Base-by-base conservation (phyloP, 352 stramenopile species). In the Pythium guiyangense region DNA sequence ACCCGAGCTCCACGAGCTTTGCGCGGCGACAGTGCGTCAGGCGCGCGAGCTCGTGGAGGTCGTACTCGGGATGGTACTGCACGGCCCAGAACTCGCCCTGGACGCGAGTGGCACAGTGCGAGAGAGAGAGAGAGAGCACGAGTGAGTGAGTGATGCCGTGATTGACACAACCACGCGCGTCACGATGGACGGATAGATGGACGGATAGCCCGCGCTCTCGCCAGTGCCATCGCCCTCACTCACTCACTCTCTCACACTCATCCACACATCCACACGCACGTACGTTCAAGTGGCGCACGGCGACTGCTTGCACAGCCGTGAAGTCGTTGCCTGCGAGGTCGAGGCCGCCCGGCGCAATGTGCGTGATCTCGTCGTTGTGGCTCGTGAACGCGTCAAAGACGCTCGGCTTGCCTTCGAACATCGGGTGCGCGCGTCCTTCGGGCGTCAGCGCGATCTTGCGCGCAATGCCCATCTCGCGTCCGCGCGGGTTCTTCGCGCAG, bases 31-130 rank as follows among this genome's bases (percentile, higher is more conserved):
- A n/a, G n/a, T n/a, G n/a, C n/a, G n/a, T n/a, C n/a, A n/a, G n/a
- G n/a, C n/a, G n/a, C n/a, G n/a, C n/a, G n/a, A n/a, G n/a, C n/a
- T n/a, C n/a, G n/a, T n/a, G n/a, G n/a, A n/a, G n/a, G n/a, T n/a
- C n/a, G n/a, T n/a, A n/a, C n/a, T n/a, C n/a, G n/a, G n/a, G 80
- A 52, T 93, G 84, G 56, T 93, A 93, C 53, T 93, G 84, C n/a
- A 93, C 71, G 45, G 63, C 77, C 84, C 84, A 93, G 49, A 93
- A 93, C 20, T 93, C 80, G 42, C 84, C 83, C 63, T 76, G 22
- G 10, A 17, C 78, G 27, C 77, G 72, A 55, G 70, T 10, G 20
- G 10, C 12, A 4, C 17, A 35, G 6, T 52, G 48, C 25, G 12
- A 57, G 35, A 49, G 8, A 62, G 15, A 54, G 18, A 40, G 25